Evolutionary conservation across 1,284 basidiomycete species (phyloP).

Genomic region (Stygiomarasmius scandens): DNA sequence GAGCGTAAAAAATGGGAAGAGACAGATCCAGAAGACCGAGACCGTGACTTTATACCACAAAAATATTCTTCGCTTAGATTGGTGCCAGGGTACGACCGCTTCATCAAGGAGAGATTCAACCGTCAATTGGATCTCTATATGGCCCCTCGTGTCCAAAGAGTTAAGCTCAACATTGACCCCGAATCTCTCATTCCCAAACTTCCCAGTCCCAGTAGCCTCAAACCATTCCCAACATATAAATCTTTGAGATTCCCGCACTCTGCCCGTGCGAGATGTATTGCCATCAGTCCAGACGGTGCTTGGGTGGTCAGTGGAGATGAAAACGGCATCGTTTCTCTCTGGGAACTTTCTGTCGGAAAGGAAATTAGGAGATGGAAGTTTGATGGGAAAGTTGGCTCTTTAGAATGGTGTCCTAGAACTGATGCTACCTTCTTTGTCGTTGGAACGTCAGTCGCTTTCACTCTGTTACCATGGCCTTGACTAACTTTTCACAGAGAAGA

Average conservation of each 20-base stretch:
- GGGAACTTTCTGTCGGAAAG: conserved; percentile 93
- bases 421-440: conserved; percentile 85
- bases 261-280: conserved; percentile 76
- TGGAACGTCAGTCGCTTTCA: conserved; percentile 63
- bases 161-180: conserved; percentile 90
- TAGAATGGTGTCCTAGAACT: conserved; percentile 93
- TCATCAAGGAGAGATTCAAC: conserved; percentile 94
- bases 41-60: conserved; percentile 87
- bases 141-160: conserved; percentile 88
- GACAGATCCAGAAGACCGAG: conserved; percentile 88
- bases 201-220: conserved; percentile 90
- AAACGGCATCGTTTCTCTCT: conserved; percentile 83
- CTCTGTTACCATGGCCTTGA: conserved; percentile 11
- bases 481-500: conserved; percentile 62
- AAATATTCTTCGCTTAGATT: conserved; percentile 86
- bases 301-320: conserved; percentile 96
- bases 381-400: conserved; percentile 76
- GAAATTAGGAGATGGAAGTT: conserved; percentile 92
- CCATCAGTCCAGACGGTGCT: conserved; percentile 85
- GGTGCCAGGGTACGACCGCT: conserved; percentile 90
- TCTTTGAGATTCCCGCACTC: conserved; percentile 77
- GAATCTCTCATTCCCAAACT: conserved; percentile 92
- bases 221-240: conserved; percentile 92
- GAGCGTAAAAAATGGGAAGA: conserved; percentile 87
- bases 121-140: conserved; percentile 97